Conservation (phyloP, 2,329 filamentous ascomycete species). For the Phialophora chinensis region DNA sequence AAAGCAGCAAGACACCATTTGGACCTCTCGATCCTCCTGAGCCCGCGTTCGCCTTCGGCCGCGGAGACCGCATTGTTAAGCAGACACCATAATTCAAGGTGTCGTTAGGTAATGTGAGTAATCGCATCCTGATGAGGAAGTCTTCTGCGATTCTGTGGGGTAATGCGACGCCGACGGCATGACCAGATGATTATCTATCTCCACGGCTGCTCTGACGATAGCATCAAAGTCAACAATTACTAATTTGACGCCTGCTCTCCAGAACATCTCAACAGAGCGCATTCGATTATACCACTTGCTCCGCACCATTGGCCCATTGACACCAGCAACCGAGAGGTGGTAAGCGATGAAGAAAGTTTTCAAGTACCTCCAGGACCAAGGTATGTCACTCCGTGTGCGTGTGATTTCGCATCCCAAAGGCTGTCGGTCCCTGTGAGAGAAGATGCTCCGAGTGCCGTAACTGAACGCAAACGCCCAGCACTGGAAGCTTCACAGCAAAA, state of each 20-base stretch:
- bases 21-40: neutral
- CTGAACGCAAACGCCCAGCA: conserved; percentile 17
- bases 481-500: conserved; percentile 33
- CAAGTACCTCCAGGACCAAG: conserved; percentile 37
- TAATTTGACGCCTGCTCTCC: neutral
- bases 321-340: too few relatives aligned
- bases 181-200: neutral
- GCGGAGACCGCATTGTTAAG: neutral
- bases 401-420: neutral
- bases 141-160: conserved; percentile 5
- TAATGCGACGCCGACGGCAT: neutral
- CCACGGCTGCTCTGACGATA: neutral
- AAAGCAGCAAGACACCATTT: neutral
- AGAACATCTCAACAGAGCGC: neutral
- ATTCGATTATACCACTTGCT: neutral
- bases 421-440: neutral
- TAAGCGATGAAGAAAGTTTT: conserved; percentile 35
- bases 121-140: conserved; percentile 11
- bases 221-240: neutral
- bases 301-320: neutral
- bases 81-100: neutral
- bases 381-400: conserved; percentile 21
- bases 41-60: neutral
- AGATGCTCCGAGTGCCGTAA: neutral
- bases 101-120: conserved; percentile 14